phyloP scores from a whole-genome alignment of 2,329 filamentous ascomycete genomes.

The Paramyrothecium roridum region DNA sequence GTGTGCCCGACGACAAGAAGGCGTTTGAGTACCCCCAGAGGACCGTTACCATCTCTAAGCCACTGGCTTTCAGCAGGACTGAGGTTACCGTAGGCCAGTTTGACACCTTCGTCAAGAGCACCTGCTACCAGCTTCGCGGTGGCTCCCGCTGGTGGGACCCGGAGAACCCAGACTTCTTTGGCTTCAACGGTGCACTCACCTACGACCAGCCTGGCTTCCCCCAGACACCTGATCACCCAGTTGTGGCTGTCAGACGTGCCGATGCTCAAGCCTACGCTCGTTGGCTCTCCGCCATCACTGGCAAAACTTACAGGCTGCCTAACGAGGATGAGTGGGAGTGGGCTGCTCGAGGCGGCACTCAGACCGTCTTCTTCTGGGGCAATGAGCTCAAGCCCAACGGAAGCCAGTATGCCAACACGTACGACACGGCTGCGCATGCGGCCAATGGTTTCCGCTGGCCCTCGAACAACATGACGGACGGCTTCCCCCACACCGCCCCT shows the following conservation, averaged over 20 bases:
- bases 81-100: constrained; percentile 8
- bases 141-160: constrained; percentile 10
- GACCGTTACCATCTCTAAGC: constrained; percentile 4
- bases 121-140: constrained; percentile 7
- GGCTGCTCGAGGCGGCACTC: constrained; percentile 9
- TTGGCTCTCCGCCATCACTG: constrained; percentile 10
- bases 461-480: constrained; percentile 3
- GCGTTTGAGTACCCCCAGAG: constrained; percentile 7
- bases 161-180: neutral
- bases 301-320: constrained; percentile 8
- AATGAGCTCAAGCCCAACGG: constrained; percentile 2
- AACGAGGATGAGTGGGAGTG: constrained; percentile 13
- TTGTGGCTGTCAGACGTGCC: constrained; percentile 8
- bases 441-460: constrained; percentile 9
- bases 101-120: constrained; percentile 6
- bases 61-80: constrained; percentile 7
- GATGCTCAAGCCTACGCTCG: constrained; percentile 9
- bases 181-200: constrained; percentile 7
- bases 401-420: constrained; percentile 9
- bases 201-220: constrained; percentile 9
- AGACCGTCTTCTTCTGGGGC: constrained; percentile 11
- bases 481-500: constrained; percentile 7
- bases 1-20: constrained; percentile 1
- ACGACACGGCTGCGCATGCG: constrained; percentile 4
- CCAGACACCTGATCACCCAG: constrained; percentile 6